Evolutionary conservation across 2,329 filamentous ascomycete species (phyloP).

Genomic region (Nemania abortiva): DNA sequence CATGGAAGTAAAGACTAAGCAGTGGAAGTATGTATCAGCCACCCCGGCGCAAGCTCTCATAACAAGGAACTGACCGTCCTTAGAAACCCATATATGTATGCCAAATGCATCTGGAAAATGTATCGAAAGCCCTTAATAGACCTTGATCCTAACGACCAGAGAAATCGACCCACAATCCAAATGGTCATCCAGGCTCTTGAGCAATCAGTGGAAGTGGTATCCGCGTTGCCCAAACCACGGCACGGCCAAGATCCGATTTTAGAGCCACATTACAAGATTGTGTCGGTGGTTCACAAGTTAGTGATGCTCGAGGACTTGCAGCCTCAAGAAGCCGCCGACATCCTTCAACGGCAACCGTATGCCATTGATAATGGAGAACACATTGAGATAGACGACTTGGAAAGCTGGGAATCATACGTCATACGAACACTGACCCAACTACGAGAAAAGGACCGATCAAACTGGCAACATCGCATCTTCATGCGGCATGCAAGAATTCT

Average conservation of each 20-base stretch:
- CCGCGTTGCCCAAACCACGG: slow-evolving; percentile 65
- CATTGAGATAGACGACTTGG: slow-evolving; percentile 67
- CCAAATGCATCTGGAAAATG: slow-evolving; percentile 75
- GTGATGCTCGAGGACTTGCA: slow-evolving; percentile 67
- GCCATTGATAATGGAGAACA: slow-evolving; percentile 62
- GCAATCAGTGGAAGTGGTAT: slow-evolving; percentile 63
- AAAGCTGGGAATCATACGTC: slow-evolving; percentile 71
- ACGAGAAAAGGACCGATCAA: slow-evolving; percentile 84
- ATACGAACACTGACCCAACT: slow-evolving; percentile 64
- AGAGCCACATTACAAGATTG: slow-evolving; percentile 92
- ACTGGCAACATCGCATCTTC: slow-evolving; percentile 95
- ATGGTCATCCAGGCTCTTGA: slow-evolving; percentile 64
- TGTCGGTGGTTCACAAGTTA: slow-evolving; percentile 85
- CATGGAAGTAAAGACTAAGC: slow-evolving; percentile 64
- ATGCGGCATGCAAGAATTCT: slow-evolving; percentile 74
- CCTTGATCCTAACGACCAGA: slow-evolving; percentile 59
- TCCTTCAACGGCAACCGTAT: slow-evolving; percentile 69
- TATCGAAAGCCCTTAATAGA: slow-evolving; percentile 62
- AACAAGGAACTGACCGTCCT: slow-evolving; percentile 43
- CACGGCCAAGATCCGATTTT: slow-evolving; percentile 79
- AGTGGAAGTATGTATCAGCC: slow-evolving; percentile 66
- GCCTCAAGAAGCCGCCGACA: slow-evolving; percentile 62
- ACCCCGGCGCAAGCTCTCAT: not conserved
- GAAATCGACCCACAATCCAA: slow-evolving; percentile 54
- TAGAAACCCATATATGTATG: slow-evolving; percentile 70